These are phyloP conservation scores for Bipolaris gigantea DNA, from an alignment of 2,329 filamentous ascomycete genomes.

Conservation along the genomic window DNA sequence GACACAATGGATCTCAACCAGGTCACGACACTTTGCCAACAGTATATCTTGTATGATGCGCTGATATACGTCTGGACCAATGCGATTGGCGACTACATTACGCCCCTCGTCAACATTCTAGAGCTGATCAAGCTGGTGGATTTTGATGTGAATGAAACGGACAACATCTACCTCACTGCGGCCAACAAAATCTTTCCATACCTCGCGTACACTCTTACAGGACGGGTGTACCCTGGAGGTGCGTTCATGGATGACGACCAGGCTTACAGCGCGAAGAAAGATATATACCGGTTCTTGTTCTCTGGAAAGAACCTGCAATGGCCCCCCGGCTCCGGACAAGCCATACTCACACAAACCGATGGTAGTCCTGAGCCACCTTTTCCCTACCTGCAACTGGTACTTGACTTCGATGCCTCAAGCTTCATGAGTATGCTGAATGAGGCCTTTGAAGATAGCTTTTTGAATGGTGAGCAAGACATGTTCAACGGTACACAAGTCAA, in stretches of 20 bases:
- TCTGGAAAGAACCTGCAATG: conserved; percentile 76
- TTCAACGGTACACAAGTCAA: conserved; percentile 58
- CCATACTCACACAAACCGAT: conserved; percentile 62
- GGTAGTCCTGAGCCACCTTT: conserved; percentile 71
- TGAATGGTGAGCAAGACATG: conserved; percentile 77
- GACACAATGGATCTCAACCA: conserved; percentile 92
- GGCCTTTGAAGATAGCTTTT: conserved; percentile 90
- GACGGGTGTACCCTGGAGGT: conserved; percentile 88
- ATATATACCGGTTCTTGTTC: conserved; percentile 92
- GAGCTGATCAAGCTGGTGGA: conserved; percentile 61
- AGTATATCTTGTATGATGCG: conserved; percentile 90
- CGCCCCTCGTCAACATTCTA: conserved; percentile 82
- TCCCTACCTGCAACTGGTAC: conserved; percentile 78
- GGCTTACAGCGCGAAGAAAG: conserved; percentile 76
- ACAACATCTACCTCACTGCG: conserved; percentile 66
- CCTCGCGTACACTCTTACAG: conserved; percentile 86
- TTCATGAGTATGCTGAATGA: conserved; percentile 96
- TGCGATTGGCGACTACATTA: conserved; percentile 84
- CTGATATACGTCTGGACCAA: conserved; percentile 97
- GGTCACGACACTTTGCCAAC: conserved; percentile 85
- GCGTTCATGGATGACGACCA: conserved; percentile 71
- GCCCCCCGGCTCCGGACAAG: conserved; percentile 66
- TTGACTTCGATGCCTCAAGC: conserved; percentile 86
- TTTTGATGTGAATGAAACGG: conserved; percentile 59
- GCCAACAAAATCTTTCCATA: conserved; percentile 94